A percentile compares a stretch with the other conserved stretches of the same genome.
Conservation (phyloP, 2,329 filamentous ascomycete genomes). For the Neonectria neomacrospora region DNA sequence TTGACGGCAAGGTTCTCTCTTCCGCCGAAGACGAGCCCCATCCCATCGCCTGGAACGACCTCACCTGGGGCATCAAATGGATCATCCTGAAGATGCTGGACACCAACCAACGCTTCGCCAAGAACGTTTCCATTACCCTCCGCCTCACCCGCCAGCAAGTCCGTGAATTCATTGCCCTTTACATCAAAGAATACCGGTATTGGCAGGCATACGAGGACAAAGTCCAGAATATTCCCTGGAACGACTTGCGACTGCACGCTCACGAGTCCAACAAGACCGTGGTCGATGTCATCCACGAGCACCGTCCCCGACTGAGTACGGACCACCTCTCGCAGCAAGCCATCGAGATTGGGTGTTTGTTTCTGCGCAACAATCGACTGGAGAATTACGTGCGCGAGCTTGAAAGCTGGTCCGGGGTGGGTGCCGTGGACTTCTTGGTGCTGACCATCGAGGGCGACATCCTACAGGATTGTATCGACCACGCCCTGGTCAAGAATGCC, state of each 20-base stretch:
- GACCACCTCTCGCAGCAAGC: constrained; percentile 36
- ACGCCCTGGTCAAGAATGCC: constrained; percentile 22
- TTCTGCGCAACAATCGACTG: constrained; percentile 27
- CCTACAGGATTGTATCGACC: constrained; percentile 37
- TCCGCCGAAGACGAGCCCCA: not conserved
- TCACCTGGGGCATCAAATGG: constrained; percentile 43
- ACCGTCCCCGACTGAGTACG: constrained; percentile 40
- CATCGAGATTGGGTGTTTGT: constrained; percentile 30
- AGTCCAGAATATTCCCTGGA: constrained; percentile 26
- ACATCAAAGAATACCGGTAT: constrained; percentile 33
- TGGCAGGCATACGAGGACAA: constrained; percentile 37
- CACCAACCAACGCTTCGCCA: constrained; percentile 34
- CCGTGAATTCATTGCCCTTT: constrained; percentile 37
- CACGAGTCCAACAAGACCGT: constrained; percentile 20
- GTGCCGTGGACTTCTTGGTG: constrained; percentile 37
- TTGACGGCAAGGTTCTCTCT: not conserved
- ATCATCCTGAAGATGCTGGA: constrained; percentile 40
- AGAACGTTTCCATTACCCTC: constrained; percentile 30
- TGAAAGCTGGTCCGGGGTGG: constrained; percentile 25
- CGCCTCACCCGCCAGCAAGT: constrained; percentile 37
- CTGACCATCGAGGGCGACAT: constrained; percentile 42
- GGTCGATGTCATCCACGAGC: constrained; percentile 24
- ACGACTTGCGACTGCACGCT: constrained; percentile 22
- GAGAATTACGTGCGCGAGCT: constrained; percentile 19
- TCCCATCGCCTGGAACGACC: constrained; percentile 36